Base-by-base conservation (phyloP, 805 yeast genomes). In the Ogataea haglerorum region DNA sequence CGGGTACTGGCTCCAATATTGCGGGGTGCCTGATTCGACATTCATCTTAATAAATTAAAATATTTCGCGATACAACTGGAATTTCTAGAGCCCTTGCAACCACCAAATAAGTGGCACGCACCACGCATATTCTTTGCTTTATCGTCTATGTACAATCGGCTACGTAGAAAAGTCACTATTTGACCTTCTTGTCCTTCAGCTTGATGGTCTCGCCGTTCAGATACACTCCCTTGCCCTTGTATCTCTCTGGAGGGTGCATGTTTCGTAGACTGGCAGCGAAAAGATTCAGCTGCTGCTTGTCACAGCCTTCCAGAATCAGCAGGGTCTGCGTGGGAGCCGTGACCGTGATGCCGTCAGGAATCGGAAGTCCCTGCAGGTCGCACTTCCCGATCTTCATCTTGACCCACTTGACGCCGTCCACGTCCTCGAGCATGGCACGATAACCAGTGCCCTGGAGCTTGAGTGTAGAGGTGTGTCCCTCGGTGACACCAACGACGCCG, bases 371-470 rank as follows among this genome's bases (percentile, higher is more conserved):
- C 49, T 89, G 90, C 29, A 82, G 78, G 51, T 81, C 80, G 34
- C 95, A 88, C 56, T 81, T 87, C 24, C 99, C 99, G 17, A 90
- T 83, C 60, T 93, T 89, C 62, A 91, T 74, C 45, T 77, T 75
- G 13, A 91, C 82, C 60, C 74, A 72, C 43, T 76, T 70, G 25
- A 65, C 68, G 13, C 78, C 80, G 17, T 64, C 65, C 19, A 69
- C 66, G 33, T 75, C 75, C 52, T 86, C 95, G 14, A 91, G 59
- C 46, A 77, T 72, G 2, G 95, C 96, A 65, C 98, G 81, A 75
- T 85, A 93, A 61, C 99, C 99, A 10, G 98, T 91, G 50, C 99
- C 99, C 13, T 88, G 95, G 51, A 93, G 82, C 64, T 80, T 85
- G 48, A 93, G 72, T 41, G 90, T 84, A 18, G 93, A 79, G 46